Conservation (phyloP, 352 stramenopile genomes). For the Globisporangium sylvaticum region DNA sequence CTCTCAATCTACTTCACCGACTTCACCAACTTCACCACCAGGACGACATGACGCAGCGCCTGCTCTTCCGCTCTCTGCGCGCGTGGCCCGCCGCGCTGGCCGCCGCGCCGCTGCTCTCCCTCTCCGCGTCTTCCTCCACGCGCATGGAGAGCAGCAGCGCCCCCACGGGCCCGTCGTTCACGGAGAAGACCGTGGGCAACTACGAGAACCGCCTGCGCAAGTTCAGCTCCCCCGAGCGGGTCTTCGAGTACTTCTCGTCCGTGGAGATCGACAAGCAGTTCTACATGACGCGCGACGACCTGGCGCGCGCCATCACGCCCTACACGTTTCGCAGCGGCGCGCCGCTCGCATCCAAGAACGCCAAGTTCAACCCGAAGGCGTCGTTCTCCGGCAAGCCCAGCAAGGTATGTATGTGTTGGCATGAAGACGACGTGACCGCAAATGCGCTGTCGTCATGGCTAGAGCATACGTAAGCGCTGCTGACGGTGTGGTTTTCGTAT, state of each 20-base stretch:
- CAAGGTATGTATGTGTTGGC: slow-evolving; percentile 17
- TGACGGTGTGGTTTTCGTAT: neutral
- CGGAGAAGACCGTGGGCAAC: slow-evolving; percentile 76
- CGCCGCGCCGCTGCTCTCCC: slow-evolving; percentile 8
- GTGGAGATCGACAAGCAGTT: slow-evolving; percentile 77
- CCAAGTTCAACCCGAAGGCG: slow-evolving; percentile 77
- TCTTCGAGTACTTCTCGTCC: slow-evolving; percentile 90
- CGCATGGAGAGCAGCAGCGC: slow-evolving; percentile 19
- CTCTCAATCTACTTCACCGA: neutral
- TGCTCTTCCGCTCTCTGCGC: slow-evolving; percentile 15
- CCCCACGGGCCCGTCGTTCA: slow-evolving; percentile 46
- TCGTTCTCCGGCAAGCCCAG: slow-evolving; percentile 37
- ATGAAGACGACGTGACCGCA: neutral
- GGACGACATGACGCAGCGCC: slow-evolving; percentile 6
- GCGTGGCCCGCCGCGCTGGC: slow-evolving; percentile 18
- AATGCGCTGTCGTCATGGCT: neutral
- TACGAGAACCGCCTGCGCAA: slow-evolving; percentile 88
- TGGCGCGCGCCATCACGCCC: slow-evolving; percentile 78
- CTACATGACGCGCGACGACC: slow-evolving; percentile 82
- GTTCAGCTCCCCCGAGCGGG: slow-evolving; percentile 80
- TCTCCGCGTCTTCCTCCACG: no score
- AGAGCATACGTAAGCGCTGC: neutral
- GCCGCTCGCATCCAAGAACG: slow-evolving; percentile 72
- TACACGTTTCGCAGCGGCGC: slow-evolving; percentile 78
- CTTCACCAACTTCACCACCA: neutral